These are phyloP conservation scores for Fraxinus pennsylvanica DNA, from an alignment of 257 asterid genomes.

Conservation along the genomic window DNA sequence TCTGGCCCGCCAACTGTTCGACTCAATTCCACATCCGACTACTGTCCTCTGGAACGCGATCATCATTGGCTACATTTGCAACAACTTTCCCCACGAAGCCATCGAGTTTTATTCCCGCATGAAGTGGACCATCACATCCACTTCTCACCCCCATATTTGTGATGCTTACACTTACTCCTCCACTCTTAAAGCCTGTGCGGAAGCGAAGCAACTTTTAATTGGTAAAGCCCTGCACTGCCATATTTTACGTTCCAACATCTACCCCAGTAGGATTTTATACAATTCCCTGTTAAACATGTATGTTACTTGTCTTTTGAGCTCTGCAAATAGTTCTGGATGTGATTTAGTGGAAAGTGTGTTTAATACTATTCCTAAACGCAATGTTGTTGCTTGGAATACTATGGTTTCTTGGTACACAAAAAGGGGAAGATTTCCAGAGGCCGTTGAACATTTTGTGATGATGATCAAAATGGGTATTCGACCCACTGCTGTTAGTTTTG, in stretches of 20 bases:
- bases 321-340: constrained; percentile 19
- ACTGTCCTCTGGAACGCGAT: constrained; percentile 89
- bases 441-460: constrained; percentile 51
- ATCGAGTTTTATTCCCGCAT: constrained; percentile 60
- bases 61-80: constrained; percentile 76
- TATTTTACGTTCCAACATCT: constrained; percentile 52
- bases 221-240: constrained; percentile 88
- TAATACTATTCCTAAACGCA: constrained; percentile 59
- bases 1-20: constrained; percentile 82
- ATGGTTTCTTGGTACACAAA: constrained; percentile 65
- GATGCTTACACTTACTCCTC: constrained; percentile 87
- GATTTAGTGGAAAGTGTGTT: constrained; percentile 65
- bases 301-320: constrained; percentile 47
- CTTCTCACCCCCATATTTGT: constrained; percentile 26
- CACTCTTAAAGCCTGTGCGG: constrained; percentile 82
- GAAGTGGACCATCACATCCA: constrained; percentile 30
- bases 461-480: constrained; percentile 57
- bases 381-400: constrained; percentile 79
- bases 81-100: constrained; percentile 68
- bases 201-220: constrained; percentile 48
- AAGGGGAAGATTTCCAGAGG: constrained; percentile 51
- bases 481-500: constrained; percentile 63
- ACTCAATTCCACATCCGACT: constrained; percentile 78
- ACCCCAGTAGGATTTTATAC: constrained; percentile 69
- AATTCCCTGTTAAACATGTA: constrained; percentile 91